These are phyloP conservation scores for Atkinsonella hypoxylon DNA, from an alignment of 2,329 filamentous ascomycete species.

Conservation along the genomic window DNA sequence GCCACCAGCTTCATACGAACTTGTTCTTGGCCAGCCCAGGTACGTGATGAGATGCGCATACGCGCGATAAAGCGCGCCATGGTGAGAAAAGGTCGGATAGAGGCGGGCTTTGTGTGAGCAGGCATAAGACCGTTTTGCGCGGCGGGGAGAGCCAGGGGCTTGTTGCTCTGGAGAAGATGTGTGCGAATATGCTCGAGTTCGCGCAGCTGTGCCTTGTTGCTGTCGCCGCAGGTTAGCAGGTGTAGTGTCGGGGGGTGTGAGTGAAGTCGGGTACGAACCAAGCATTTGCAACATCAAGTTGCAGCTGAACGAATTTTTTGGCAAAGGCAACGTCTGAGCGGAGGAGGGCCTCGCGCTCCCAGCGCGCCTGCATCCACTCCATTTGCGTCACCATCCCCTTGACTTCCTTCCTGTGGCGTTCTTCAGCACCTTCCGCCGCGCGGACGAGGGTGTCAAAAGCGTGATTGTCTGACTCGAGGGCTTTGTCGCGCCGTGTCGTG, in stretches of 20 bases:
- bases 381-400: conserved; percentile 81
- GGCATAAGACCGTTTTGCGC: conserved; percentile 8
- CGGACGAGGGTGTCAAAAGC: conserved; percentile 48
- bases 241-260: conserved; percentile 1
- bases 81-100: conserved; percentile 31
- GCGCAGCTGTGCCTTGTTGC: conserved; percentile 83
- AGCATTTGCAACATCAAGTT: conserved; percentile 73
- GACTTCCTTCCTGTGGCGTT: conserved; percentile 62
- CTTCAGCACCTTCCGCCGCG: conserved; percentile 49
- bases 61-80: conserved; percentile 42
- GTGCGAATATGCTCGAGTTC: conserved; percentile 70
- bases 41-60: conserved; percentile 32
- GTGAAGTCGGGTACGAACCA: conserved; percentile 65
- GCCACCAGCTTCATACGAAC: conserved; percentile 36
- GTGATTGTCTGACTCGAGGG: conserved; percentile 19
- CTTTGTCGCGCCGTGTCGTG: conserved; percentile 22
- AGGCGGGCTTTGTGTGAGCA: conserved; percentile 15
- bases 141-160: conserved; percentile 20
- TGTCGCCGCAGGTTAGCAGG: conserved; percentile 25
- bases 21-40: conserved; percentile 40
- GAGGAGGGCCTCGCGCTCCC: conserved; percentile 69
- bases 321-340: conserved; percentile 72
- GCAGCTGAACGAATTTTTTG: conserved; percentile 70
- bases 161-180: conserved; percentile 27
- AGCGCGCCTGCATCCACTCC: conserved; percentile 74